Evolutionary conservation across 2,329 filamentous ascomycete species (phyloP).

Genomic region (Alternaria angustiovoidea): DNA sequence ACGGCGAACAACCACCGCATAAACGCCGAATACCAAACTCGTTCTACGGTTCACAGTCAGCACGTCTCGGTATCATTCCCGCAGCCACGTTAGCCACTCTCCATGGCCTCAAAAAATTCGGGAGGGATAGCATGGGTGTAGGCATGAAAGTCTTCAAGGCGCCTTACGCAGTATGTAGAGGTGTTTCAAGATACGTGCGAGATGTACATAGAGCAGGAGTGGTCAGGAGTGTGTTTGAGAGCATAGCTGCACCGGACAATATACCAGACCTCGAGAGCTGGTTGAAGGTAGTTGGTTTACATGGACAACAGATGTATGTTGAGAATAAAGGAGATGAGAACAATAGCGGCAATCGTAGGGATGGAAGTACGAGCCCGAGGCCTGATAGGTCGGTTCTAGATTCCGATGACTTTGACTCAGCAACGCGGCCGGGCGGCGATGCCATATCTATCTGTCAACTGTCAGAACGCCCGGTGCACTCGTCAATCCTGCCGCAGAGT

Average conservation of each 20-base stretch:
- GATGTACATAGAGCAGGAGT: background rate
- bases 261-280: background rate
- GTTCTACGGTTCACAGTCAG: background rate
- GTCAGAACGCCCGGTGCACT: background rate
- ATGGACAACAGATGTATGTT: background rate
- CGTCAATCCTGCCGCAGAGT: background rate
- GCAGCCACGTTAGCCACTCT: background rate
- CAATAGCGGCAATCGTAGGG: background rate
- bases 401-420: background rate
- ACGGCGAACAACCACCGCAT: background rate
- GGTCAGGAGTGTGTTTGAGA: background rate
- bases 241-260: too few relatives aligned
- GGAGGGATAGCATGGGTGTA: background rate
- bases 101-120: background rate
- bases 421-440: background rate
- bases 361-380: background rate
- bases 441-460: background rate
- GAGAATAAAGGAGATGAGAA: background rate
- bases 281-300: background rate
- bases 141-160: background rate
- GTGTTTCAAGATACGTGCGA: background rate
- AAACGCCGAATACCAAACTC: background rate
- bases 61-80: background rate
- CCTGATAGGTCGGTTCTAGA: background rate
- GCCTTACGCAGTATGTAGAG: background rate